Evolutionary conservation across 306 rosid species (phyloP), one percentile per base, ranked within the genome.

Genomic region (Sphenostylis stenocarpa): DNA sequence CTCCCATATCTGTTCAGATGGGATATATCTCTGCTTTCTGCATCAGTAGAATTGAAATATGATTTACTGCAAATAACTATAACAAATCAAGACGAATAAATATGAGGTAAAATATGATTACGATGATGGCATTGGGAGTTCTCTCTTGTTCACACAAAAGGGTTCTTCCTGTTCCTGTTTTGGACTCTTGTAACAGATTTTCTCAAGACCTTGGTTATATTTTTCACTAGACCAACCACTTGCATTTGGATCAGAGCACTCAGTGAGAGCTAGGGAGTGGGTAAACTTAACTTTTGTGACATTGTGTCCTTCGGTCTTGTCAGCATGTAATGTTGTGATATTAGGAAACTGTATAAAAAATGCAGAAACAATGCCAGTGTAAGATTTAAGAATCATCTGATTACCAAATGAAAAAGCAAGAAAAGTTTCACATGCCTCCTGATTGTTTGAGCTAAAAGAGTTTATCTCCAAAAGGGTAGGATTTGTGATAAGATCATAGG

Each of bases 381-480:
- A 41, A 52, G 72, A 47, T 58, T 44, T 62, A 1, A 16, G 15
- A 31, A 76, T 20, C 67, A 44, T 13, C 9, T 21, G 47, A 16
- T 44, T 56, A 11, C 66, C 24, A 21, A 47, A 7, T 47, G 36
- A 20, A 44, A 31, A 66, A 34, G 19, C 3, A 63, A 58, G n/a
- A 43, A 41, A 66, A 19, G 69, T 33, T 7, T 75, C 7, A 82
- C 91, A 53, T 79, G 85, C 97, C 94, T 90, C 94, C 75, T 9
- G 82, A 77, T 90, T 92, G 38, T 88, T 84, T 56, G 86, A 77
- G 75, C 96, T 90, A 15, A 72, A 73, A 43, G 84, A 75, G 83
- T 92, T 87, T 44, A 90, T 92, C 84, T 80, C 90, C 78, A 92
- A 73, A 38, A 92, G 43, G 13, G 85, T 86, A 29, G 96, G 94